phyloP scores from a whole-genome alignment of 495 filamentous ascomycete genomes.

The Pseudevernia furfuracea region DNA sequence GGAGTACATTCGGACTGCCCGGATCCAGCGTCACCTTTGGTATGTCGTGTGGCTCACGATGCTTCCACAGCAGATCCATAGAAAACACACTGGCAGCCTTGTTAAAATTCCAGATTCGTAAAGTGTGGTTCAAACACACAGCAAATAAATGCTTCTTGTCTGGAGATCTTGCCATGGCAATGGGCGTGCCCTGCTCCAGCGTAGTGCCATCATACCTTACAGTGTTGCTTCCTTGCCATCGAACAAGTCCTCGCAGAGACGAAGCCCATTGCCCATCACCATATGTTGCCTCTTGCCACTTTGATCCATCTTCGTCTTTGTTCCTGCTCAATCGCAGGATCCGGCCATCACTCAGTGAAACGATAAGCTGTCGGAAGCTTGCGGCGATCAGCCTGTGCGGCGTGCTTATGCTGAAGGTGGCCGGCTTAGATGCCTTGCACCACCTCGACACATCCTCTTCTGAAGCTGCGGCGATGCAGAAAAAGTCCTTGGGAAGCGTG shows the following conservation, averaged over 20 bases:
- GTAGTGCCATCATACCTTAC: conserved; percentile 57
- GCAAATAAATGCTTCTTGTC: conserved; percentile 69
- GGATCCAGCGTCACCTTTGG: conserved; percentile 70
- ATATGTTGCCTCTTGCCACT: conserved; percentile 72
- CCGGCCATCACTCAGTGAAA: conserved; percentile 75
- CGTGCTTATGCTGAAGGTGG: conserved; percentile 65
- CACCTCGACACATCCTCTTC: conserved; percentile 65
- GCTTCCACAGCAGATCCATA: conserved; percentile 56
- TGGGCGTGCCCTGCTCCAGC: conserved; percentile 57
- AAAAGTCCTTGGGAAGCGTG: conserved; percentile 71
- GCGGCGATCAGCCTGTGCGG: conserved; percentile 76
- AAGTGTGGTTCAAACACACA: conserved; percentile 73
- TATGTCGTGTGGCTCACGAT: conserved; percentile 48
- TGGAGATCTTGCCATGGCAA: conserved; percentile 56
- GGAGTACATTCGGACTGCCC: conserved; percentile 59
- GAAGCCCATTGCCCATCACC: conserved; percentile 71
- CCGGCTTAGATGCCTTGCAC: conserved; percentile 65
- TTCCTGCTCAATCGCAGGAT: conserved; percentile 64
- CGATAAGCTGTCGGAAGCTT: conserved; percentile 61
- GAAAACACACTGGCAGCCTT: conserved; percentile 64
- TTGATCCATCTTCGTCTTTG: conserved; percentile 53
- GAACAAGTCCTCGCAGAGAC: conserved; percentile 62
- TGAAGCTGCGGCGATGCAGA: conserved; percentile 55
- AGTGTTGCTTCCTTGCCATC: conserved; percentile 58
- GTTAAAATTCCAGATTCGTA: conserved; percentile 77